A percentile compares a stretch with the other conserved stretches of the same genome.
These are phyloP conservation scores for Aspergillus pseudoglaucus DNA, from an alignment of 2,329 filamentous ascomycete genomes.

Conservation along the genomic window DNA sequence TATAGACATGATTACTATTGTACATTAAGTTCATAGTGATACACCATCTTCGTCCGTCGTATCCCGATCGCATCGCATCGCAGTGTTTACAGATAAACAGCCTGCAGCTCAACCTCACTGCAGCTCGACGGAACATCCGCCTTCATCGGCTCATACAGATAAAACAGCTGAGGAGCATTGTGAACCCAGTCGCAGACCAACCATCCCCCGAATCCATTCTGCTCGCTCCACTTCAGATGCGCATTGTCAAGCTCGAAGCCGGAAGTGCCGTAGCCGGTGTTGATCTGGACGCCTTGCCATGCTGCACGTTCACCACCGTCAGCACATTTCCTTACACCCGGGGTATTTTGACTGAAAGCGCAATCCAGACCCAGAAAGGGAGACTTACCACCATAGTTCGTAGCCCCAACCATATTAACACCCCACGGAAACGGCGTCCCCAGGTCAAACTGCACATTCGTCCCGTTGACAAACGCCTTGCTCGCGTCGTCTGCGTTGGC, in stretches of 20 bases:
- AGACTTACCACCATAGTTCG: conserved; percentile 29
- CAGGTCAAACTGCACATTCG: conserved; percentile 24
- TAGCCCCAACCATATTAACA: conserved; percentile 17
- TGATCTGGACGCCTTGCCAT: conserved; percentile 32
- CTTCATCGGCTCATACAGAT: conserved; percentile 19
- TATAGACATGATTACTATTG: not conserved
- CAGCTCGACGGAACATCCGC: conserved; percentile 26
- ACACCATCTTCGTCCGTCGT: not conserved
- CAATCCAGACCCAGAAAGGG: not conserved
- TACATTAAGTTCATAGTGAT: not conserved
- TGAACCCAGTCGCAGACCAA: conserved; percentile 38
- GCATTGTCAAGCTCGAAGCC: conserved; percentile 26
- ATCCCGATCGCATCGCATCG: not conserved
- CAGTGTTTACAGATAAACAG: conserved; percentile 15
- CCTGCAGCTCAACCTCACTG: conserved; percentile 24
- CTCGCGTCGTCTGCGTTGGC: conserved; percentile 16
- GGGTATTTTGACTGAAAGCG: too few species aligned
- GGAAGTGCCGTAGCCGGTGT: conserved; percentile 22
- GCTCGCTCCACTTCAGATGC: conserved; percentile 21
- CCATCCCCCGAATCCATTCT: conserved; percentile 34
- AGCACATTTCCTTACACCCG: not conserved
- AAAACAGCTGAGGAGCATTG: conserved; percentile 36
- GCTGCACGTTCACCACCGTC: conserved; percentile 14
- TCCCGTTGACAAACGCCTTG: conserved; percentile 28
- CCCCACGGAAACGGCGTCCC: conserved; percentile 27